Evolutionary conservation across 805 yeast species (phyloP), one percentile per base, ranked within the genome.

Genomic region (Kazachstania viticola): DNA sequence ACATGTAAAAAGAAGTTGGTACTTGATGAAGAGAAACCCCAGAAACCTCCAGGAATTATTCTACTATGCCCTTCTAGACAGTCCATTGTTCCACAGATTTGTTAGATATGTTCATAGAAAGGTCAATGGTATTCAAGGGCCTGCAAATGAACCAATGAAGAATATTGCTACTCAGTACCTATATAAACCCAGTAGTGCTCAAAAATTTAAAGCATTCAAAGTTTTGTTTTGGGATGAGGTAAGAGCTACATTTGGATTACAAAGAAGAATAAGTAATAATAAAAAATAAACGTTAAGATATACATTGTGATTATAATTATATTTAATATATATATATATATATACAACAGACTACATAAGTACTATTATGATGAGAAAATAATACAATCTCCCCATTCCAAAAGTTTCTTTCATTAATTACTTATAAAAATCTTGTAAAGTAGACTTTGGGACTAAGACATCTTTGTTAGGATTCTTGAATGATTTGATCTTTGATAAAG

Each of bases 81-180:
- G 83, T 9, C 68, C 65, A 3, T 60, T 67, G 0, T 80, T 80
- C 44, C 73, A 78, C 42, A 57, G 68, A 17, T 71, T 76, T 60
- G 93, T 79, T 4, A 59, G 73, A 25, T 56, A 61, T 9, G 58
- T 80, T 1, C 79, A 79, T 46, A 78, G 79, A 25, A 65, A 64
- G 35, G 65, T 80, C 21, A 80, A 80, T 45, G 68, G 78, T 3
- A 56, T 64, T 5, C 71, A 73, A 3, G 63, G 69, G 21, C 32
- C 41, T 11, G 69, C 69, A 4, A 34, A 39, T n/a, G 54, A 34
- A 39, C 60, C 42, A 42, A 30, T 33, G 21, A 27, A 28, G 32
- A 34, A 29, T 9, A 35, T 32, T 6, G 34, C 43, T 2, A 36
- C 38, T 1, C 38, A 44, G n/a, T 41, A 31, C 18, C 28, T 44